Percentiles rank a stretch among this genome's conserved stretches.
Conservation (phyloP, 2,329 filamentous ascomycete genomes). For the Didymella sp. region DNA sequence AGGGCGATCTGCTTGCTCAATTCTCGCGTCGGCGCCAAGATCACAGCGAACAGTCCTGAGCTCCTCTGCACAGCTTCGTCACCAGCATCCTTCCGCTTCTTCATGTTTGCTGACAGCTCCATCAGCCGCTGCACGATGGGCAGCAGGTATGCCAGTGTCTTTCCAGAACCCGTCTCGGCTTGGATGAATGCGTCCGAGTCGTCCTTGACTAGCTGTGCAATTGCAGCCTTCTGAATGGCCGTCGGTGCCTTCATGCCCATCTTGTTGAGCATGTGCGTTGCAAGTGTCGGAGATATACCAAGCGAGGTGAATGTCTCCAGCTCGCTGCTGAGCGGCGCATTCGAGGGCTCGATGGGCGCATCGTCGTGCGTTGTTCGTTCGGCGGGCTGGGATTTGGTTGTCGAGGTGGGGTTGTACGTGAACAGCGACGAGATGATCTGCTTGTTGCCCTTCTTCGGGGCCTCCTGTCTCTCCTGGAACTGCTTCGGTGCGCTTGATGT, state of each 20-base stretch:
- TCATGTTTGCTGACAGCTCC: conserved; percentile 66
- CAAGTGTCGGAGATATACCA: conserved; percentile 80
- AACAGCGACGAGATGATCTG: conserved; percentile 91
- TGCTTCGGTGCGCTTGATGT: conserved; percentile 36
- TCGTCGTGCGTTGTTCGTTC: conserved; percentile 39
- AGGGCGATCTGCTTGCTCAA: conserved; percentile 91
- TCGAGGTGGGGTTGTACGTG: conserved; percentile 81
- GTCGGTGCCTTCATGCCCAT: conserved; percentile 90
- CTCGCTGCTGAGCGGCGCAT: conserved; percentile 85
- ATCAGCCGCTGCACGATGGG: conserved; percentile 91
- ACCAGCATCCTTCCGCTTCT: conserved; percentile 45
- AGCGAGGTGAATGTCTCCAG: conserved; percentile 85
- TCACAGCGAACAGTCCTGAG: conserved; percentile 89
- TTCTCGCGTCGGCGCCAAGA: conserved; percentile 93
- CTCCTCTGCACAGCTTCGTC: conserved; percentile 71
- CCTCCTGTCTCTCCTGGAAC: conserved; percentile 46
- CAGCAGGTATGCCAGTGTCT: conserved; percentile 93
- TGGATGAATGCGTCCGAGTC: conserved; percentile 95
- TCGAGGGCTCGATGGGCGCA: conserved; percentile 74
- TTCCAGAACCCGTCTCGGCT: conserved; percentile 95
- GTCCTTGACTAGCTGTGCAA: conserved; percentile 78
- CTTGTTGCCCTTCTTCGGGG: conserved; percentile 52
- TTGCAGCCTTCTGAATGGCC: conserved; percentile 89
- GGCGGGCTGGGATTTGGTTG: conserved; percentile 59
- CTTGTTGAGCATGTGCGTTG: conserved; percentile 82